These are phyloP conservation scores for Ustilago trichophora DNA, from an alignment of 1,284 basidiomycete genomes.

Conservation along the genomic window DNA sequence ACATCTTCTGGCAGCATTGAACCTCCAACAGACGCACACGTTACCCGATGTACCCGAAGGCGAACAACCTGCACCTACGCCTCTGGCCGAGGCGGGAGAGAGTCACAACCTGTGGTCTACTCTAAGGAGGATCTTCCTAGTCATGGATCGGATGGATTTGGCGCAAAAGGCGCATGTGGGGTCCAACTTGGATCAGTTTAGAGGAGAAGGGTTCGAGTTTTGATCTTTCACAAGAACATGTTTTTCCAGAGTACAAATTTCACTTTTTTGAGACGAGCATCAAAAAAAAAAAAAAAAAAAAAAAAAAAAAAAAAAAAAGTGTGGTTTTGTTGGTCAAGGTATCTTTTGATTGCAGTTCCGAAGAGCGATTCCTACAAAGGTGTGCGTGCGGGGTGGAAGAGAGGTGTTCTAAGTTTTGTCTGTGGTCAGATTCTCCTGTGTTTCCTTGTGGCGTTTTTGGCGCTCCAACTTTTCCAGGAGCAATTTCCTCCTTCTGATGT, in stretches of 20 bases:
- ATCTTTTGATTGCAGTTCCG: no score
- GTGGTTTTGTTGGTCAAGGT: no score
- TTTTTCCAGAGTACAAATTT: no score
- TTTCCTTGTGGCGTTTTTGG: conserved; percentile 11
- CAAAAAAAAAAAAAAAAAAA: no score
- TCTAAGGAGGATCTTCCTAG: conserved; percentile 75
- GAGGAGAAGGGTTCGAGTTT: conserved; percentile 84
- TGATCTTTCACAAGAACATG: no score
- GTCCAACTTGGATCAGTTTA: conserved; percentile 75
- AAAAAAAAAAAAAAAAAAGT: no score
- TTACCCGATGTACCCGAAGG: conserved; percentile 60
- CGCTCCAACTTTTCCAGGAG: conserved; percentile 19
- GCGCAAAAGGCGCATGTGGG: conserved; percentile 70
- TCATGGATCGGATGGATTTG: conserved; percentile 70
- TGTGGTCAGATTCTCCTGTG: no score
- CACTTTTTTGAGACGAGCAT: no score
- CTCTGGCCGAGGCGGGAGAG: conserved; percentile 61
- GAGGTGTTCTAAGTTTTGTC: no score
- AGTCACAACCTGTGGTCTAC: conserved; percentile 83
- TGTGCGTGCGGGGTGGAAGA: no score
- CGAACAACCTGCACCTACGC: conserved; percentile 38
- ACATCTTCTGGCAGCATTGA: conserved; percentile 90
- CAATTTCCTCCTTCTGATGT: conserved; percentile 32
- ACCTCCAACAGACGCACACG: conserved; percentile 73
- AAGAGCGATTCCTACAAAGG: no score